Evolutionary conservation across 805 yeast genomes (phyloP).

Genomic region (Cyberlindnera veronae): DNA sequence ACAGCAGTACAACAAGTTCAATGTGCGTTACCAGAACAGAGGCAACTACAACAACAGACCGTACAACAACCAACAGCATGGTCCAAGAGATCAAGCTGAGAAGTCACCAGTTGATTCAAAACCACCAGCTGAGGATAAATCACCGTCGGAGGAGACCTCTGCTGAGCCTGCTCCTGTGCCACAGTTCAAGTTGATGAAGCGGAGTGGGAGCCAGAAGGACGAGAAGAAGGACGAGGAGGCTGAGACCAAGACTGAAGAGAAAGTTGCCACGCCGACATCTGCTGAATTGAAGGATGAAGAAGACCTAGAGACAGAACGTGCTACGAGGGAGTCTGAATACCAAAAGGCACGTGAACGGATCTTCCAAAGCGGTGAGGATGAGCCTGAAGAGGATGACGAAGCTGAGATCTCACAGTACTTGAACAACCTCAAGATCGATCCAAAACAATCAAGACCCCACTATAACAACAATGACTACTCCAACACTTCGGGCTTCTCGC

Average conservation of each 20-base stretch:
- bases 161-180: conserved; percentile 4
- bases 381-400: conserved; percentile 17
- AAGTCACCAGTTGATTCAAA: not conserved
- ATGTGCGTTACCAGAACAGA: not conserved
- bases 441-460: conserved; percentile 3
- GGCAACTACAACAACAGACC: conserved; percentile 4
- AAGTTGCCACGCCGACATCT: not conserved
- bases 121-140: not conserved
- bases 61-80: conserved; percentile 1
- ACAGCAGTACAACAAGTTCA: conserved; percentile 1
- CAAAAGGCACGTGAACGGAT: conserved; percentile 38
- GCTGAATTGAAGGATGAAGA: conserved; percentile 1
- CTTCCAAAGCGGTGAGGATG: conserved; percentile 31
- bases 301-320: conserved; percentile 32
- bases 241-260: not conserved
- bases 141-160: not conserved
- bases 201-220: too few relatives aligned
- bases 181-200: conserved; percentile 26
- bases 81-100: not conserved
- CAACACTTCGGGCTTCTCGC: too few relatives aligned
- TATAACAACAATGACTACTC: too few relatives aligned
- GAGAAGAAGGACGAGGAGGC: too few relatives aligned
- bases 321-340: conserved; percentile 42
- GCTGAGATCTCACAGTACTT: conserved; percentile 12
- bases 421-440: conserved; percentile 3